A percentile compares a stretch with the other conserved stretches of the same genome.
Conservation (phyloP, 805 yeast species). For the Candida takata region DNA sequence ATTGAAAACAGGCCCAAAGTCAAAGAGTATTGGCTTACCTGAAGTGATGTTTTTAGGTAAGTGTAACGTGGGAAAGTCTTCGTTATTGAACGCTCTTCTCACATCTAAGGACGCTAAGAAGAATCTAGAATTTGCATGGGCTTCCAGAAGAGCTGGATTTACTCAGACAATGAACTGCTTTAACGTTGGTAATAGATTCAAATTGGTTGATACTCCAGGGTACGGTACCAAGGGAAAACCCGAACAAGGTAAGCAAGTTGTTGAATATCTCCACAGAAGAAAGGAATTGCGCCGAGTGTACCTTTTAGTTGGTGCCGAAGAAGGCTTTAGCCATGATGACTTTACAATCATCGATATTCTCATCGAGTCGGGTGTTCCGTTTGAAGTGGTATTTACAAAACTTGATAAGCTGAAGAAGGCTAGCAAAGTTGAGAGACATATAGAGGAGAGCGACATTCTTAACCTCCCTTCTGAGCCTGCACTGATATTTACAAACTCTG, state of each 20-base stretch:
- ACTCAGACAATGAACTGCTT: constrained; percentile 63
- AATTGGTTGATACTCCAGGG: constrained; percentile 84
- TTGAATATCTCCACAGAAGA: constrained; percentile 54
- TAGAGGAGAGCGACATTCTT: constrained; percentile 32
- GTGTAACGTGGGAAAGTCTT: constrained; percentile 83
- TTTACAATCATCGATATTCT: constrained; percentile 42
- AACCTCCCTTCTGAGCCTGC: constrained; percentile 36
- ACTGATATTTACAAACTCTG: constrained; percentile 46
- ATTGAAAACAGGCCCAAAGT: constrained; percentile 1
- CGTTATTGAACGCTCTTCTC: constrained; percentile 58
- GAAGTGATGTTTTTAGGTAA: constrained; percentile 75
- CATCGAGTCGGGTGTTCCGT: constrained; percentile 50
- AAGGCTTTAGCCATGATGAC: constrained; percentile 58
- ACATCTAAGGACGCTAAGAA: constrained; percentile 29
- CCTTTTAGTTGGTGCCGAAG: constrained; percentile 52
- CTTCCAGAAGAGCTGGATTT: constrained; percentile 49
- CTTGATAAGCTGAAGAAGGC: constrained; percentile 47
- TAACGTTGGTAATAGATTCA: constrained; percentile 54
- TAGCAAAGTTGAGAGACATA: constrained; percentile 31
- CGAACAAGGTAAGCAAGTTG: constrained; percentile 63
- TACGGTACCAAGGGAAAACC: constrained; percentile 67
- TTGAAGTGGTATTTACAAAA: constrained; percentile 73
- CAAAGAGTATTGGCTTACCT: constrained; percentile 39
- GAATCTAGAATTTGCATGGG: constrained; percentile 38
- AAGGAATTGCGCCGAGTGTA: constrained; percentile 50